A percentile compares a stretch with the other conserved stretches of the same genome.
Evolutionary conservation across 768 basidiomycete species (phyloP).

Genomic region (Chiua virens): DNA sequence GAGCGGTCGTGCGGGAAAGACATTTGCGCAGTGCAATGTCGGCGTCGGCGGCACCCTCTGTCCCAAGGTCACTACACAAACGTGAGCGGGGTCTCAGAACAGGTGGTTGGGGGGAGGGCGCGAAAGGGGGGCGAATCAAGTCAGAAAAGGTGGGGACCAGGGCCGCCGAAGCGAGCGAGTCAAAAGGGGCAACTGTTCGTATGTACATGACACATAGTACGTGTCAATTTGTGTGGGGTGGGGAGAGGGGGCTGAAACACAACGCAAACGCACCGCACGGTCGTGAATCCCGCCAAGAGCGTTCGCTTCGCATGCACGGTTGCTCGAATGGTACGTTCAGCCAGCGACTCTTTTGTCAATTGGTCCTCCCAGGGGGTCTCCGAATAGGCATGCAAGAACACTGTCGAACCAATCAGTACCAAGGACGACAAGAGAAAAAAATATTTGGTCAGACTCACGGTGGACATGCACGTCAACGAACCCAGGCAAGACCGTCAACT

Average conservation of each 20-base stretch:
- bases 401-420: too few relatives aligned
- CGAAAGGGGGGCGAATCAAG: too few relatives aligned
- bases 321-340: constrained; percentile 61
- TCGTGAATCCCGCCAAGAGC: constrained; percentile 61
- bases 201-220: not conserved
- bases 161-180: not conserved
- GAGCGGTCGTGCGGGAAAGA: constrained; percentile 41
- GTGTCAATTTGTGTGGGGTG: not conserved
- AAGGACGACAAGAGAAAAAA: too few relatives aligned
- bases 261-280: constrained; percentile 47
- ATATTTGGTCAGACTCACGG: too few relatives aligned
- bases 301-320: constrained; percentile 58
- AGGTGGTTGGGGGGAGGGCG: too few relatives aligned
- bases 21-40: constrained; percentile 59
- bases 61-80: constrained; percentile 60
- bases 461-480: constrained; percentile 61
- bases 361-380: constrained; percentile 66
- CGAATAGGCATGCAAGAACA: constrained; percentile 53
- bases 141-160: too few relatives aligned
- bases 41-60: constrained; percentile 64
- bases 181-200: not conserved
- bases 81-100: not conserved
- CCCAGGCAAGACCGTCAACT: constrained; percentile 52
- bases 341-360: constrained; percentile 53
- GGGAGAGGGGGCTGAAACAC: not conserved